Percentiles rank a stretch among this genome's conserved stretches.
Conservation (phyloP, 805 yeast species). For the Zygoascus ofunaensis region DNA sequence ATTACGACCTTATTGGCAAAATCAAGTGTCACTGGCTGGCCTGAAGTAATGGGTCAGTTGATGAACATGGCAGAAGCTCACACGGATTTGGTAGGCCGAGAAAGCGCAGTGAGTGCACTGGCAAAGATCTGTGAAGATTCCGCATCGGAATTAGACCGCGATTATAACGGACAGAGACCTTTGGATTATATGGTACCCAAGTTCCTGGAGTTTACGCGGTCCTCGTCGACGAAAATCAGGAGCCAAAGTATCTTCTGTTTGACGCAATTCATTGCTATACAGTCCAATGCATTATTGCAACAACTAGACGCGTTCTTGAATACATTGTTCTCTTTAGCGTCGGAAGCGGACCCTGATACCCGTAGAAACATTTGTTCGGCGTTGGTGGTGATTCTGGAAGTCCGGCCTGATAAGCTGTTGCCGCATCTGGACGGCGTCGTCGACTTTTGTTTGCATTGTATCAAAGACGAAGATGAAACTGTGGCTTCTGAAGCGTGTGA, state of each 20-base stretch:
- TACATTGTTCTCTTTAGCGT: conserved; percentile 61
- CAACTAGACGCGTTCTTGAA: conserved; percentile 58
- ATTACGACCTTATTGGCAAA: conserved; percentile 70
- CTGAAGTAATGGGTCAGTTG: conserved; percentile 58
- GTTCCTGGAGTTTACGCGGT: conserved; percentile 44
- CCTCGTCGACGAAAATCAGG: conserved; percentile 39
- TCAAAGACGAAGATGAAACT: conserved; percentile 55
- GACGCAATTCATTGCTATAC: conserved; percentile 63
- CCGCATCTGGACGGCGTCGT: conserved; percentile 85
- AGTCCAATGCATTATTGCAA: conserved; percentile 53
- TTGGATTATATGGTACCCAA: conserved; percentile 57
- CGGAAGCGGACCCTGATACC: conserved; percentile 48
- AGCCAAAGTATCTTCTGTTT: conserved; percentile 61
- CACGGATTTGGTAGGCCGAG: conserved; percentile 43
- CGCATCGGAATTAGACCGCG: conserved; percentile 52
- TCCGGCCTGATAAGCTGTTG: conserved; percentile 67
- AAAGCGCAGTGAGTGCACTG: conserved; percentile 74
- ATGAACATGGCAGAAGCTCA: conserved; percentile 47
- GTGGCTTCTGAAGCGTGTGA: conserved; percentile 92
- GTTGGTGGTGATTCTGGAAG: conserved; percentile 60
- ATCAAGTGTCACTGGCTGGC: conserved; percentile 66
- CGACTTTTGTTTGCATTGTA: conserved; percentile 70
- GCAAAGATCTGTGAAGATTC: conserved; percentile 89
- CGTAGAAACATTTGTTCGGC: conserved; percentile 70
- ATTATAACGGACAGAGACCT: conserved; percentile 58